phyloP scores from a whole-genome alignment of 768 basidiomycete species.

The Pisolithus marmoratus region DNA sequence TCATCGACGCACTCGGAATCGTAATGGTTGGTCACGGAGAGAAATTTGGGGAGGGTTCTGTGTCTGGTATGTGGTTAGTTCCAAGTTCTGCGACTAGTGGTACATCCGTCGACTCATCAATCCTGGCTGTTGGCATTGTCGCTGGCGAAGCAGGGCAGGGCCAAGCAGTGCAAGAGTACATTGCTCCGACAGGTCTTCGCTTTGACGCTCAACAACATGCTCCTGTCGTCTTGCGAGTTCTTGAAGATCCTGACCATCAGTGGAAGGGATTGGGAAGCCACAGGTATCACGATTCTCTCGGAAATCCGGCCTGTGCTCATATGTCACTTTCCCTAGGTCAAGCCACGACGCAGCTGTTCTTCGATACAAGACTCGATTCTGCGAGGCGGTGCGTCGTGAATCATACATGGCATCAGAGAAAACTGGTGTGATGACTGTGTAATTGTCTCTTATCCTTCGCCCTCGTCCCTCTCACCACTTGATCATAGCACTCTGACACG shows the following conservation, averaged over 20 bases:
- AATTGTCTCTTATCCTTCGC: background rate
- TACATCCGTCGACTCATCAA: background rate
- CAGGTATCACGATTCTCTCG: slow-evolving; percentile 42
- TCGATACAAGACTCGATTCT: slow-evolving; percentile 72
- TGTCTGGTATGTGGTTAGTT: slow-evolving; percentile 48
- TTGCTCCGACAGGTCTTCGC: slow-evolving; percentile 80
- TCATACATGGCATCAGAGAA: slow-evolving; percentile 60
- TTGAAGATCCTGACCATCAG: slow-evolving; percentile 76
- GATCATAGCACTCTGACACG: slow-evolving; percentile 23
- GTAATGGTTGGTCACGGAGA: slow-evolving; percentile 87
- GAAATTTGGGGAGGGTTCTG: slow-evolving; percentile 68
- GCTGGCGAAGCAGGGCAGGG: slow-evolving; percentile 70
- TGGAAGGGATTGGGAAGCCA: slow-evolving; percentile 86
- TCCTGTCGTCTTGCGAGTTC: slow-evolving; percentile 57
- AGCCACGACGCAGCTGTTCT: slow-evolving; percentile 74
- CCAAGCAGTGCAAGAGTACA: slow-evolving; percentile 81
- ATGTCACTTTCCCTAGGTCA: slow-evolving; percentile 39
- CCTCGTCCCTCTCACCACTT: slow-evolving; percentile 4
- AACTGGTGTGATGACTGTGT: slow-evolving; percentile 66
- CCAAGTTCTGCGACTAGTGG: background rate
- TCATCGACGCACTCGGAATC: slow-evolving; percentile 74
- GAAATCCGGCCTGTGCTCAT: background rate
- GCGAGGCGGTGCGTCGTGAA: slow-evolving; percentile 67
- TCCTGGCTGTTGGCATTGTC: slow-evolving; percentile 47
- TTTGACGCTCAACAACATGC: slow-evolving; percentile 66